Evolutionary conservation across 169 alveolate genomes (phyloP).

Genomic region (Cryptosporidium xiaoi): DNA sequence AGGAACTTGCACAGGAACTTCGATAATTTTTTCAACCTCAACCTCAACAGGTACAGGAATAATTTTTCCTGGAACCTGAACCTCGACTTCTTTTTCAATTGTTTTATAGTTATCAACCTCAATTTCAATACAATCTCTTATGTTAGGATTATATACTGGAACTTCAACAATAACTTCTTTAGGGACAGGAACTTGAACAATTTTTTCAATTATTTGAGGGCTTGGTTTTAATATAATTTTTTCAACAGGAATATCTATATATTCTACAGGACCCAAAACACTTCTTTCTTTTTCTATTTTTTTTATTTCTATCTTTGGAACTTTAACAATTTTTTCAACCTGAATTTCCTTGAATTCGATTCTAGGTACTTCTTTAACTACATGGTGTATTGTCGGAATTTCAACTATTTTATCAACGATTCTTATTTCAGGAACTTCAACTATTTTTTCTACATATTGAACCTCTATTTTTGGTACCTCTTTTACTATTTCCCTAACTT

Average conservation of each 20-base stretch:
- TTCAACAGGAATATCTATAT: slow-evolving; percentile 68
- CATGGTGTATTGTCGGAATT: slow-evolving; percentile 61
- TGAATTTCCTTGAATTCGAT: slow-evolving; percentile 60
- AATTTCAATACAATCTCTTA: slow-evolving; percentile 51
- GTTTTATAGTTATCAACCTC: slow-evolving; percentile 48
- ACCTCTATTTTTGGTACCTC: slow-evolving; percentile 67
- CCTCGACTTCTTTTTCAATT: slow-evolving; percentile 61
- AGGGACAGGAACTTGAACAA: slow-evolving; percentile 69
- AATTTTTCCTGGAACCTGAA: slow-evolving; percentile 61
- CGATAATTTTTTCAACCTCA: slow-evolving; percentile 69
- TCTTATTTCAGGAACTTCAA: slow-evolving; percentile 70
- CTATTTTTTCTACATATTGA: slow-evolving; percentile 70
- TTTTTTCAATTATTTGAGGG: slow-evolving; percentile 65
- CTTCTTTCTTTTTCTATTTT: slow-evolving; percentile 48
- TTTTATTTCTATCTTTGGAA: slow-evolving; percentile 60
- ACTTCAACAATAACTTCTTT: slow-evolving; percentile 42
- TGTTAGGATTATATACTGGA: slow-evolving; percentile 60
- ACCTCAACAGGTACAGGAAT: slow-evolving; percentile 72
- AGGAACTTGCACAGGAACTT: slow-evolving; percentile 66
- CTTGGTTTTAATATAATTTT: slow-evolving; percentile 53
- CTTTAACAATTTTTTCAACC: slow-evolving; percentile 61
- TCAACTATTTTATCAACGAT: slow-evolving; percentile 72
- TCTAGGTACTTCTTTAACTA: slow-evolving; percentile 65
- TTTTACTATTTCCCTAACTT: slow-evolving; percentile 51
- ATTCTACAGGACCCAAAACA: slow-evolving; percentile 60